These are phyloP conservation scores for Cyberlindnera petersonii DNA, from an alignment of 805 yeast species.

Conservation along the genomic window DNA sequence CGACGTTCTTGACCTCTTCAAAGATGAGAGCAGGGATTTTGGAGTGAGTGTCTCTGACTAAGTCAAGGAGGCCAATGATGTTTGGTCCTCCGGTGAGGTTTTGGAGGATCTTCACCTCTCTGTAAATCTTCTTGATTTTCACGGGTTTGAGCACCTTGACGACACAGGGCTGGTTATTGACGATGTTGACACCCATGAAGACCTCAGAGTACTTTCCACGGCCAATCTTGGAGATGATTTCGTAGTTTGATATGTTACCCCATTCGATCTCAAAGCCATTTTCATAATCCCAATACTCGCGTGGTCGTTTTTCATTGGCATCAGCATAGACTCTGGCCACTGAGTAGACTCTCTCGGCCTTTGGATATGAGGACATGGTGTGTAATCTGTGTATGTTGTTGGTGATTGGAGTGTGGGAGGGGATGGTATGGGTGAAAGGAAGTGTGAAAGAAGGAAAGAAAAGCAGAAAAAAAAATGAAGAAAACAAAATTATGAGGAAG, in stretches of 20 bases:
- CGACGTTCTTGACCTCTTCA: slow-evolving; percentile 79
- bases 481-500: too few relatives aligned
- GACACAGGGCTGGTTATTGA: slow-evolving; percentile 62
- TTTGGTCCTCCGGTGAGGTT: slow-evolving; percentile 84
- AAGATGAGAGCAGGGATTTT: slow-evolving; percentile 86
- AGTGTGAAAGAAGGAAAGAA: too few relatives aligned
- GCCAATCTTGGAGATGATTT: slow-evolving; percentile 79
- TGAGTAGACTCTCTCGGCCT: slow-evolving; percentile 35
- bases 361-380: slow-evolving; percentile 21
- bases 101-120: slow-evolving; percentile 85
- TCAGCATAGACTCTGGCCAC: slow-evolving; percentile 68
- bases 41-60: slow-evolving; percentile 74
- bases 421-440: background rate
- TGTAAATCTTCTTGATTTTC: slow-evolving; percentile 82
- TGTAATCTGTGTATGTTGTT: background rate
- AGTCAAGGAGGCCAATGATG: slow-evolving; percentile 70
- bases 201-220: slow-evolving; percentile 96
- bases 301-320: slow-evolving; percentile 62
- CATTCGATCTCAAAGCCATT: slow-evolving; percentile 52
- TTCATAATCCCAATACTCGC: slow-evolving; percentile 85
- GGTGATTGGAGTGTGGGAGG: background rate
- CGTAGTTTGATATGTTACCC: slow-evolving; percentile 62
- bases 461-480: too few relatives aligned
- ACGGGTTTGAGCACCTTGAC: slow-evolving; percentile 92
- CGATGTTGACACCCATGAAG: slow-evolving; percentile 74